Percentiles rank a stretch among this genome's conserved stretches.
phyloP scores from a whole-genome alignment of 495 filamentous ascomycete genomes.

The Penicillium atrosanguineum region DNA sequence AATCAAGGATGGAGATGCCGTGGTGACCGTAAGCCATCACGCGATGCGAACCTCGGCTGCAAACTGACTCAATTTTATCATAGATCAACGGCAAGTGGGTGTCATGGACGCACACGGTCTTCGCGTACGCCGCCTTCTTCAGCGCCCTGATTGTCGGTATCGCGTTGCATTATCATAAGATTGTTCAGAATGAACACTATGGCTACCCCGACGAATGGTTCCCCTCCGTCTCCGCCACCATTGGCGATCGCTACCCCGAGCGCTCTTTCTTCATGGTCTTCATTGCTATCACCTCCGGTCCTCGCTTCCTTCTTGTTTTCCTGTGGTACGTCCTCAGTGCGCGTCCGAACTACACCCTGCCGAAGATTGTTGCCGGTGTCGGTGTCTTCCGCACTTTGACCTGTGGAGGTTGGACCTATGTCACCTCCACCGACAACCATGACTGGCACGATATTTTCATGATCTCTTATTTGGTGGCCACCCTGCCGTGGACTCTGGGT shows the following conservation, averaged over 20 bases:
- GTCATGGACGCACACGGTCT: conserved; percentile 78
- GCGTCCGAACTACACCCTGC: conserved; percentile 66
- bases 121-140: conserved; percentile 88
- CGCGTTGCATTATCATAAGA: conserved; percentile 90
- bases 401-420: conserved; percentile 98
- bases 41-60: conserved; percentile 10
- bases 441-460: conserved; percentile 99
- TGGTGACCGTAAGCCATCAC: conserved; percentile 58
- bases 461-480: conserved; percentile 95
- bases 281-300: conserved; percentile 93
- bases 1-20: conserved; percentile 85
- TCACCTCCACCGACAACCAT: conserved; percentile 97
- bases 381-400: conserved; percentile 88
- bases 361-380: conserved; percentile 76
- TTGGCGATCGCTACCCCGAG: conserved; percentile 96
- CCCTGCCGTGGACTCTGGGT: conserved; percentile 91
- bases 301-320: conserved; percentile 86
- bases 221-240: conserved; percentile 97
- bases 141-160: conserved; percentile 85
- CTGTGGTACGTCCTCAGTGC: conserved; percentile 91
- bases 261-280: conserved; percentile 95
- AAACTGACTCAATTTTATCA: conserved; percentile 11
- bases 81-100: conserved; percentile 90
- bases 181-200: conserved; percentile 96
- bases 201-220: conserved; percentile 99